Evolutionary conservation across 1,139 yeast species (phyloP).

Genomic region (Lodderomyces jiufengensis): DNA sequence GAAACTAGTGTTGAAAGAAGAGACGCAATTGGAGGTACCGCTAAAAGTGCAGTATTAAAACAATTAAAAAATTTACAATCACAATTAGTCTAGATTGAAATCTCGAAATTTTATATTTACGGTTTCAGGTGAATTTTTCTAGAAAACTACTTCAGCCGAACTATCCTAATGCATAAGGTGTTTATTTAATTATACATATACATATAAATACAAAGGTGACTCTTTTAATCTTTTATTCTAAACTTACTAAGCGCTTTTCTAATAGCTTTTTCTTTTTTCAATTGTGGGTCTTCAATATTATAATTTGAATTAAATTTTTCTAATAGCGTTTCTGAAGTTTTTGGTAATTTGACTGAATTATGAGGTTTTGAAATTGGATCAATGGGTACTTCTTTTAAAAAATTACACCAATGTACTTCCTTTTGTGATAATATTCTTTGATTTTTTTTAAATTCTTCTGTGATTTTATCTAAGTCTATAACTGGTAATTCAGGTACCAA

Average conservation of each 20-base stretch:
- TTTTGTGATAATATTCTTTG: conserved; percentile 11
- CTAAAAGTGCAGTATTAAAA: conserved; percentile 77
- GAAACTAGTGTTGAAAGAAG: conserved; percentile 96
- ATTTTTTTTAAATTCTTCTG: conserved; percentile 13
- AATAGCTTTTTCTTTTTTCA: background rate
- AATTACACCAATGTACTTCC: conserved; percentile 8
- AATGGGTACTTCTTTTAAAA: conserved; percentile 6
- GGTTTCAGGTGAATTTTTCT: background rate
- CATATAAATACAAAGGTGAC: too few species aligned
- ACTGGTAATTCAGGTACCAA: conserved; percentile 4
- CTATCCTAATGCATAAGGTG: too few species aligned
- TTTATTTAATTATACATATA: too few species aligned
- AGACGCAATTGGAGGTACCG: conserved; percentile 95
- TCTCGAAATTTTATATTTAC: too few species aligned
- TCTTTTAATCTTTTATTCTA: conserved; percentile 3
- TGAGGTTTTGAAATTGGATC: background rate
- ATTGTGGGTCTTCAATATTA: background rate
- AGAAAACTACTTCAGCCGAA: conserved; percentile 1
- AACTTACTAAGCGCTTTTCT: conserved; percentile 3
- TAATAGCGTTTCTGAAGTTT: conserved; percentile 11
- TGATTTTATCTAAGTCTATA: conserved; percentile 21
- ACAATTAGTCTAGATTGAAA: conserved; percentile 1
- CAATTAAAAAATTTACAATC: conserved; percentile 54
- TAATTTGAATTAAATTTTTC: conserved; percentile 6
- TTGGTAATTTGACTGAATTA: conserved; percentile 7